These are phyloP conservation scores for Tolypocladium guangdongense DNA, from an alignment of 2,329 filamentous ascomycete genomes.

Conservation along the genomic window DNA sequence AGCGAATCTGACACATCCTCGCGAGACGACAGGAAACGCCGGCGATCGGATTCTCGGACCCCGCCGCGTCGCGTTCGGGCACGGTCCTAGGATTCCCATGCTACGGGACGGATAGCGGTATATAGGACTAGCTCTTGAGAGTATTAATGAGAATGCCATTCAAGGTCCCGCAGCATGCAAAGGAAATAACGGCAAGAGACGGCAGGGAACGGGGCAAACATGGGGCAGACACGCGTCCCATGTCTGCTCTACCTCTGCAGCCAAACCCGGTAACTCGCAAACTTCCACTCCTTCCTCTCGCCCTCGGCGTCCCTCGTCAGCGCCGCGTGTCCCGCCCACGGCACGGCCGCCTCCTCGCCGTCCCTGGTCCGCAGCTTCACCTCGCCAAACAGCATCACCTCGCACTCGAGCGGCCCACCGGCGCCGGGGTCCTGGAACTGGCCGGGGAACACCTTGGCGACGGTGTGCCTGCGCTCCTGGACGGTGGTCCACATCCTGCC, in stretches of 20 bases:
- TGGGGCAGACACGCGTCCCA: neutral
- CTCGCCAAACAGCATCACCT: slow-evolving; percentile 23
- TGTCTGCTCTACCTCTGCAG: slow-evolving; percentile 14
- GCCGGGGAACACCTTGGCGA: slow-evolving; percentile 31
- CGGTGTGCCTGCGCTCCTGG: slow-evolving; percentile 26
- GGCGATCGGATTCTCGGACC: neutral
- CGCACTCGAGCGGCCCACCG: slow-evolving; percentile 9
- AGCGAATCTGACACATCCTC: slow-evolving; percentile 11
- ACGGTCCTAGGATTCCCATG: neutral
- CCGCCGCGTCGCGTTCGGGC: neutral
- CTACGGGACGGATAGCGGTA: no score
- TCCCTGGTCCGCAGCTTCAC: slow-evolving; percentile 16
- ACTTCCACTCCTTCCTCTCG: slow-evolving; percentile 19
- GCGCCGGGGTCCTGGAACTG: slow-evolving; percentile 15
- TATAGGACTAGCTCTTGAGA: neutral
- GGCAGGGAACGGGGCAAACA: no score
- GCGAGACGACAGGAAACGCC: neutral
- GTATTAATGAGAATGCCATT: neutral
- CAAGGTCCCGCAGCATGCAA: neutral
- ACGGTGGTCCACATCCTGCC: slow-evolving; percentile 32
- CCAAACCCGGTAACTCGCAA: slow-evolving; percentile 21
- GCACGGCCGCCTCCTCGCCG: slow-evolving; percentile 12
- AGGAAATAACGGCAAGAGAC: no score
- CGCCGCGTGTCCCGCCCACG: slow-evolving; percentile 21
- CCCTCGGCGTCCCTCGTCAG: slow-evolving; percentile 13